These are phyloP conservation scores for Sorghum bicolor DNA, from an alignment of 176 grass and related monocot species.

Conservation along the genomic window DNA sequence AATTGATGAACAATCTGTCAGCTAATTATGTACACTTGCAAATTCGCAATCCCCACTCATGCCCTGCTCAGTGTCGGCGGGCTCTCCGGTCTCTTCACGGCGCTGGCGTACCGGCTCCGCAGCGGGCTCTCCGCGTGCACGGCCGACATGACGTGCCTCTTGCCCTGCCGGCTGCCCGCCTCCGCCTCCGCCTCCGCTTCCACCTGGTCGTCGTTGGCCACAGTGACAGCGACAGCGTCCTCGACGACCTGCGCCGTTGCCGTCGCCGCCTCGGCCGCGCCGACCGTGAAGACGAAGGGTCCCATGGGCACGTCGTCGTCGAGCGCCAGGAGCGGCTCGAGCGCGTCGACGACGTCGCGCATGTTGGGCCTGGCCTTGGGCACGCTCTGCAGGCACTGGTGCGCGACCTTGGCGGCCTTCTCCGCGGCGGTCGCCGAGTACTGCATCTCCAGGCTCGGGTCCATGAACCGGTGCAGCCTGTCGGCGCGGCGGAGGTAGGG, in stretches of 20 bases:
- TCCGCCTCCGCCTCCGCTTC: conserved; percentile 15
- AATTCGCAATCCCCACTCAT: not conserved
- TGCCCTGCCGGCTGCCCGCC: conserved; percentile 31
- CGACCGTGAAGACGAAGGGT: conserved; percentile 65
- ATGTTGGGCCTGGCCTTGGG: conserved; percentile 63
- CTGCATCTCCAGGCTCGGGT: conserved; percentile 50
- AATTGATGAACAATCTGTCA: conserved; percentile 13
- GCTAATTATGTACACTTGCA: conserved; percentile 30
- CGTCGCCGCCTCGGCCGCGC: not conserved
- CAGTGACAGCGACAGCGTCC: not conserved
- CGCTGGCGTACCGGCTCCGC: conserved; percentile 32
- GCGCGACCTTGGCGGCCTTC: conserved; percentile 58
- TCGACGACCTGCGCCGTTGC: not conserved
- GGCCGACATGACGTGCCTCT: conserved; percentile 49
- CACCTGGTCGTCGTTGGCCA: not conserved
- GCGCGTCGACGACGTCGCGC: conserved; percentile 67
- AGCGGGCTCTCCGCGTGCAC: conserved; percentile 65
- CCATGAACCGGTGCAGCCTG: conserved; percentile 72
- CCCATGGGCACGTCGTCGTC: conserved; percentile 65
- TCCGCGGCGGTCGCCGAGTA: conserved; percentile 65
- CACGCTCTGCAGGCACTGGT: conserved; percentile 66
- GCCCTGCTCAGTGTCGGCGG: conserved; percentile 16
- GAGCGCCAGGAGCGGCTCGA: conserved; percentile 73
- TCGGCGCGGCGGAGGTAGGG: conserved; percentile 71
- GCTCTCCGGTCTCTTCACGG: conserved; percentile 31